A percentile compares a stretch with the other conserved stretches of the same genome.
phyloP scores from a whole-genome alignment of 305 asterid genomes.

The Plantago coronopus region DNA sequence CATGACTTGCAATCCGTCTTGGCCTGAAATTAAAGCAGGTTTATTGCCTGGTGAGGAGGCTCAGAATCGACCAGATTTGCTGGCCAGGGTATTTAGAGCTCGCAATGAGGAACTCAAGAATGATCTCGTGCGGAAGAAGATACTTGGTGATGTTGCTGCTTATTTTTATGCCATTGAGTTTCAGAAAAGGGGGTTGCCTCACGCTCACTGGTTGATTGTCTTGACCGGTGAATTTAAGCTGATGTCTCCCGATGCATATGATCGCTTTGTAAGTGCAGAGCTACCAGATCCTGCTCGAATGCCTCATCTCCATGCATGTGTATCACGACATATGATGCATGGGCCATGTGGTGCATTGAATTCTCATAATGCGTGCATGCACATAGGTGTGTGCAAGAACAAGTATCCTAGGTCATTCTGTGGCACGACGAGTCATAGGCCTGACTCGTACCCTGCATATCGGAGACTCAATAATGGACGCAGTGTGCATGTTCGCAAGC shows the following conservation, averaged over 20 bases:
- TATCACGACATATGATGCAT: background rate
- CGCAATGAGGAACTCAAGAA: background rate
- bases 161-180: background rate
- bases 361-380: background rate
- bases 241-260: background rate
- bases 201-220: background rate
- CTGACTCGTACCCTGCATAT: background rate
- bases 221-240: background rate
- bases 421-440: background rate
- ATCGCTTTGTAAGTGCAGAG: background rate
- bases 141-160: background rate
- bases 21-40: background rate
- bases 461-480: background rate
- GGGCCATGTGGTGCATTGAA: background rate
- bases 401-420: background rate
- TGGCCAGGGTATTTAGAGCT: background rate
- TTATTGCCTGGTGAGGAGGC: background rate
- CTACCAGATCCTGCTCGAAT: background rate
- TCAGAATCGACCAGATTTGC: background rate
- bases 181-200: background rate
- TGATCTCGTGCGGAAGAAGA: background rate
- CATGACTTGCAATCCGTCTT: background rate
- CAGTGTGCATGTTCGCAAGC: background rate
- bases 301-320: background rate
- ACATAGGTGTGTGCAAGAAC: background rate